Conservation (phyloP, 805 yeast species). For the Priceomyces haplophilus region DNA sequence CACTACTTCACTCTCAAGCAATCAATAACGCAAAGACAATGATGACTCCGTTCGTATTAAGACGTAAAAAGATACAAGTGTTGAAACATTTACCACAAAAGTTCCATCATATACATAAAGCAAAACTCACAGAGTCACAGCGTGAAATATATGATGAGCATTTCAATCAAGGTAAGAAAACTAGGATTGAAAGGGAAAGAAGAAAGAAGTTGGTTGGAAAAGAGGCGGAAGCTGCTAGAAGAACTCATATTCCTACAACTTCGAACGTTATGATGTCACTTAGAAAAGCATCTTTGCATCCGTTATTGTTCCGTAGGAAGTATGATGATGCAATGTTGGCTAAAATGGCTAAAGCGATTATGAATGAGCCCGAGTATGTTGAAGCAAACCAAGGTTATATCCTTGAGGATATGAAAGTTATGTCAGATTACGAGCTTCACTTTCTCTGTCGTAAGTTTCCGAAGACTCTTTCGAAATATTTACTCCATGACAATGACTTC, state of each 20-base stretch:
- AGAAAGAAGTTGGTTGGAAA: constrained; percentile 36
- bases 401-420: constrained; percentile 89
- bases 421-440: constrained; percentile 89
- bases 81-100: constrained; percentile 84
- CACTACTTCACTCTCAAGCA: constrained; percentile 85
- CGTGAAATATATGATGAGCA: constrained; percentile 58
- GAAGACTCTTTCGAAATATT: constrained; percentile 51
- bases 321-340: constrained; percentile 55
- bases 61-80: constrained; percentile 91
- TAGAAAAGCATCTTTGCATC: constrained; percentile 92
- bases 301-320: constrained; percentile 69
- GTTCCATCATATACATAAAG: constrained; percentile 56
- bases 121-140: constrained; percentile 61
- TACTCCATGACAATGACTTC: constrained; percentile 53
- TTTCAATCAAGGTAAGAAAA: constrained; percentile 42
- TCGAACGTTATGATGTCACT: constrained; percentile 81
- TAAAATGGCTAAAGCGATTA: constrained; percentile 73
- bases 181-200: constrained; percentile 42
- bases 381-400: constrained; percentile 77
- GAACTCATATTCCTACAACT: constrained; percentile 40
- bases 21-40: constrained; percentile 90
- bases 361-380: constrained; percentile 75
- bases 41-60: constrained; percentile 96
- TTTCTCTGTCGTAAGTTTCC: constrained; percentile 72
- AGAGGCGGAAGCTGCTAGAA: constrained; percentile 32